Evolutionary conservation across 768 basidiomycete species (phyloP).

Genomic region (Cystofilobasidium capitatum): DNA sequence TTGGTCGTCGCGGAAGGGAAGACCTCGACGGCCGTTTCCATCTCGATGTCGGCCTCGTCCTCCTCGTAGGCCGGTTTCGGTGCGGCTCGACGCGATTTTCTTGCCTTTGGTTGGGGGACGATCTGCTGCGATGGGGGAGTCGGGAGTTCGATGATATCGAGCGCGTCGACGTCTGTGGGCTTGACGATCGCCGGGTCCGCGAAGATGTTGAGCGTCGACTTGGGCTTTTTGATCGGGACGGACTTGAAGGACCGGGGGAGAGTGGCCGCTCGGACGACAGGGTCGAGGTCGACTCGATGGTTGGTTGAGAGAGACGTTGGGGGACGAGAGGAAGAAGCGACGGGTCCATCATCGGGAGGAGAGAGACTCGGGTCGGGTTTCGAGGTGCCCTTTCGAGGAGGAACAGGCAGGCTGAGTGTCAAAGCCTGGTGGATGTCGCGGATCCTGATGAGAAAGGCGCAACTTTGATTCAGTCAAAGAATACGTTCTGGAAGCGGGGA

Average conservation of each 20-base stretch:
- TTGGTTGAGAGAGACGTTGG: not conserved
- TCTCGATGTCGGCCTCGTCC: not conserved
- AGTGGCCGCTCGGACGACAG: not conserved
- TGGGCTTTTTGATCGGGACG: not conserved
- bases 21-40: not conserved
- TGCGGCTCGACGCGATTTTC: not conserved
- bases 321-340: not conserved
- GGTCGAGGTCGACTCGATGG: not conserved
- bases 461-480: not conserved
- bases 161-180: not conserved
- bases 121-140: not conserved
- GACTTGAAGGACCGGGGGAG: not conserved
- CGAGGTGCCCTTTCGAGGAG: constrained; percentile 16
- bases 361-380: not conserved
- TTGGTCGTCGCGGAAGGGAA: not conserved
- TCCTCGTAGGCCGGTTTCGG: too few species aligned
- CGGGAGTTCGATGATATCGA: not conserved
- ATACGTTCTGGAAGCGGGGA: not conserved
- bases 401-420: constrained; percentile 17
- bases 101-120: not conserved
- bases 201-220: not conserved
- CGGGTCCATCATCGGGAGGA: not conserved
- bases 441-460: constrained; percentile 1
- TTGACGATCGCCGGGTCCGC: not conserved
- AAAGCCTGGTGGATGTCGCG: constrained; percentile 11